Percentiles rank a stretch among this genome's conserved stretches.
These are phyloP conservation scores for Chloropicon primus DNA, from an alignment of 139 green algal genomes.

Conservation along the genomic window DNA sequence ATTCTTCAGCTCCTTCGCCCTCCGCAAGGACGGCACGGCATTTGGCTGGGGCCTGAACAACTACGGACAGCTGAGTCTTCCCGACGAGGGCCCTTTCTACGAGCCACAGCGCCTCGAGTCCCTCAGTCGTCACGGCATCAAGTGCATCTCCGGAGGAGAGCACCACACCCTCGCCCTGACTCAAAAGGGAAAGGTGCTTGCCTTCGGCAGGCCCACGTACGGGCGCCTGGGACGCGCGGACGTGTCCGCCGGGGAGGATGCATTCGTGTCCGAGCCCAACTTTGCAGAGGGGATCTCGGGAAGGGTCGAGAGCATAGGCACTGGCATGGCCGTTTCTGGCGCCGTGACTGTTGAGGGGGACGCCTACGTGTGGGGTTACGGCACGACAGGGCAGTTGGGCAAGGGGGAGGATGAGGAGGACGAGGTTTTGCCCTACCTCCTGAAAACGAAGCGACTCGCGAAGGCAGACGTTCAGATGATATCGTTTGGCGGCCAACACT, in stretches of 20 bases:
- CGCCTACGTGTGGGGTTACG: conserved; percentile 58
- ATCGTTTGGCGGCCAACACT: conserved; percentile 10
- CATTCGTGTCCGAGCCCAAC: conserved; percentile 2
- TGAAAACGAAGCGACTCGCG: conserved; percentile 7
- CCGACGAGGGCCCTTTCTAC: background rate
- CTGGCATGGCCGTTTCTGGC: background rate
- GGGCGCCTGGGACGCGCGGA: conserved; percentile 53
- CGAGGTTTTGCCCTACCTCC: conserved; percentile 27
- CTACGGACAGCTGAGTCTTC: conserved; percentile 58
- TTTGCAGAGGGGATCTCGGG: conserved; percentile 29
- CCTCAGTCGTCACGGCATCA: conserved; percentile 18
- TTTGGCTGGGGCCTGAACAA: conserved; percentile 80
- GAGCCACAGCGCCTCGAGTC: background rate
- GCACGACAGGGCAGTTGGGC: conserved; percentile 59
- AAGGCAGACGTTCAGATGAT: background rate
- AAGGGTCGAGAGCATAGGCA: background rate
- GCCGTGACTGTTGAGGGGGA: conserved; percentile 4
- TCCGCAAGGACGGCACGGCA: background rate
- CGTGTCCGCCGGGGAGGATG: conserved; percentile 30
- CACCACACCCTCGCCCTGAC: conserved; percentile 65
- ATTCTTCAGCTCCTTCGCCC: conserved; percentile 49
- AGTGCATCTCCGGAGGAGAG: conserved; percentile 37
- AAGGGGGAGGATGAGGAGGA: conserved; percentile 63
- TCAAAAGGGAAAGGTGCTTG: conserved; percentile 34
- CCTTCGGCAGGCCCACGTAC: conserved; percentile 64